A percentile compares a stretch with the other conserved stretches of the same genome.
Evolutionary conservation across 1,284 basidiomycete species (phyloP).

Genomic region (Cryptococcus deneoformans): DNA sequence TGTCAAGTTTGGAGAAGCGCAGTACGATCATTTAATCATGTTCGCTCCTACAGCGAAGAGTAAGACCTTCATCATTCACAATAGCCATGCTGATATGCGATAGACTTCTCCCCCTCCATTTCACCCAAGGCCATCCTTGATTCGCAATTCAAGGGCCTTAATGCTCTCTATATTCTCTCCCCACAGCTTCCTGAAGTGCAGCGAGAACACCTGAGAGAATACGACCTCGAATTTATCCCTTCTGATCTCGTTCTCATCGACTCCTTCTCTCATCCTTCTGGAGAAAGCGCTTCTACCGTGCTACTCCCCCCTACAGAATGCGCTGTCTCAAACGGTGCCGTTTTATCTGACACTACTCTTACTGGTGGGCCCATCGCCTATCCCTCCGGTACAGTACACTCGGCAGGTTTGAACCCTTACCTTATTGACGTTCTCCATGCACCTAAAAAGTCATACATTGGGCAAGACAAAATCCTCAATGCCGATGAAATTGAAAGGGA

Average conservation of each 20-base stretch:
- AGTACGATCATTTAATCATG: constrained; percentile 78
- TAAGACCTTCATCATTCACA: constrained; percentile 43
- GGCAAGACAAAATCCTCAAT: constrained; percentile 64
- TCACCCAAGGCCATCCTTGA: constrained; percentile 77
- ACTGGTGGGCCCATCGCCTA: constrained; percentile 59
- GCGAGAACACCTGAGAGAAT: constrained; percentile 56
- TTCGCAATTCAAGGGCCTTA: constrained; percentile 67
- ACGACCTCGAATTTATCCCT: constrained; percentile 55
- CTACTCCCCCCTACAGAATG: constrained; percentile 68
- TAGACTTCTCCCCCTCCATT: constrained; percentile 54
- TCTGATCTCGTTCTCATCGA: constrained; percentile 50
- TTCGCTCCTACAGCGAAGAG: constrained; percentile 79
- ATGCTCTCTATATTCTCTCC: constrained; percentile 80
- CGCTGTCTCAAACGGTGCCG: constrained; percentile 50
- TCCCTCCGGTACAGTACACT: constrained; percentile 62
- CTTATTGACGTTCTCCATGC: constrained; percentile 78
- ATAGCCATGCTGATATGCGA: neutral
- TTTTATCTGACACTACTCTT: constrained; percentile 31
- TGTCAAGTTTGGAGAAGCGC: constrained; percentile 65
- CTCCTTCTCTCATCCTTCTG: constrained; percentile 43
- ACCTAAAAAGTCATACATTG: constrained; percentile 55
- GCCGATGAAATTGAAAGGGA: constrained; percentile 58
- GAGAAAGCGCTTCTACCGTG: constrained; percentile 59
- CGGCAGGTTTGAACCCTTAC: constrained; percentile 73
- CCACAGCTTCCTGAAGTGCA: constrained; percentile 54